Evolutionary conservation across 805 yeast genomes (phyloP), one percentile per base, ranked within the genome.

Genomic region (Priceomyces melissophilus): DNA sequence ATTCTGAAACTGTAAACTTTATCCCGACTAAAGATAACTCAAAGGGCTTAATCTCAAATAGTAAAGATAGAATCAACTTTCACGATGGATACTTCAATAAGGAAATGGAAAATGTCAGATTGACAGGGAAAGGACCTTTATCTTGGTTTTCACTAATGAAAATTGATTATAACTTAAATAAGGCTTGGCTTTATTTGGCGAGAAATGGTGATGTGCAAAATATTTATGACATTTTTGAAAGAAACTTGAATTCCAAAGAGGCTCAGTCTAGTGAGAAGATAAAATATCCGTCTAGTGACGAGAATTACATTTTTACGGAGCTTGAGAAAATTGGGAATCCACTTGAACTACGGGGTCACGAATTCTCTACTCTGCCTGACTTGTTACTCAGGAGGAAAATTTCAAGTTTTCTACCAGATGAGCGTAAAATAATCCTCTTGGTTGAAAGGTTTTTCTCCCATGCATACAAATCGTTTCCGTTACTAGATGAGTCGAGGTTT

Each of bases 391-490:
- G 13, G 6, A 29, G 8, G 14, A 29, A 29, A 8, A 29, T 29
- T 29, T 14, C 6, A 5, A 29, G 9, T 9, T n/a, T 5, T 8
- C 13, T 29, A n/a, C 32, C 32, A 12, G 15, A 29, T 12, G 15
- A 12, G 32, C 14, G 32, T 12, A 14, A 12, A 12, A 8, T 29
- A 29, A 29, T 4, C 4, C 8, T 29, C 14, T 29, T 29, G 15
- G 32, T 29, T 29, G 78, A 79, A 39, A 58, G 82, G 45, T 82
- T 75, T 48, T 82, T 82, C 54, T 73, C 71, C 11, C 69, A 72
- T 27, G 53, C 82, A 4, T 82, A 83, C 52, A 71, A 82, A 4
- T 78, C 77, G 40, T 63, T 80, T 43, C 88, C 89, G 2, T 80
- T 73, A 47, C 60, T 82, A 28, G 86, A 81, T 55, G 85, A 82